A percentile compares a stretch with the other conserved stretches of the same genome.
Conservation (phyloP, 768 basidiomycete species). For the Clitopilus passeckerianus region DNA sequence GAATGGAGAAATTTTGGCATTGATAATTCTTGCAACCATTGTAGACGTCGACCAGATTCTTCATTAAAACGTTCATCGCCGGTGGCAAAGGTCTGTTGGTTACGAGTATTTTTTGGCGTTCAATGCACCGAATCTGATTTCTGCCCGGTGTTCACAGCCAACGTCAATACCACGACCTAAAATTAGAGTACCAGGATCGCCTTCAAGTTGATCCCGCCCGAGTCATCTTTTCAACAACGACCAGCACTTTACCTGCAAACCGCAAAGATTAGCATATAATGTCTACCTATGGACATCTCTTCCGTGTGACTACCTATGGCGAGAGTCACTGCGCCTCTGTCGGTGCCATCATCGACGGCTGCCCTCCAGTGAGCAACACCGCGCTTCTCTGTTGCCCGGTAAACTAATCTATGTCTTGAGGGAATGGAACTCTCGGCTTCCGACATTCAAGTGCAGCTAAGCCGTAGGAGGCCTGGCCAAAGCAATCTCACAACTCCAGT, state of each 20-base stretch:
- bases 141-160: neutral
- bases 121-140: neutral
- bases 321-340: slow-evolving; percentile 98
- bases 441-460: slow-evolving; percentile 91
- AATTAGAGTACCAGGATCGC: neutral
- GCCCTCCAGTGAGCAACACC: slow-evolving; percentile 72
- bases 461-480: slow-evolving; percentile 90
- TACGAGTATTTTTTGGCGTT: neutral
- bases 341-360: slow-evolving; percentile 96
- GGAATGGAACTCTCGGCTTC: slow-evolving; percentile 74
- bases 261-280: slow-evolving; percentile 32
- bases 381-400: slow-evolving; percentile 1
- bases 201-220: neutral
- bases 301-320: slow-evolving; percentile 95
- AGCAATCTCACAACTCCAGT: slow-evolving; percentile 96
- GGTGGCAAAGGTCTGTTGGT: neutral
- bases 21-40: neutral
- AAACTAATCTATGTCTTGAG: slow-evolving; percentile 32
- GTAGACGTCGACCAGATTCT: neutral
- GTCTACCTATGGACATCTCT: slow-evolving; percentile 91
- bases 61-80: neutral
- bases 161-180: neutral
- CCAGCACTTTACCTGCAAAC: too few relatives aligned
- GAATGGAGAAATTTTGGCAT: neutral
- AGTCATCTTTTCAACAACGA: neutral